Conservation (phyloP, 2,329 filamentous ascomycete species). For the Blastomyces parvus region DNA sequence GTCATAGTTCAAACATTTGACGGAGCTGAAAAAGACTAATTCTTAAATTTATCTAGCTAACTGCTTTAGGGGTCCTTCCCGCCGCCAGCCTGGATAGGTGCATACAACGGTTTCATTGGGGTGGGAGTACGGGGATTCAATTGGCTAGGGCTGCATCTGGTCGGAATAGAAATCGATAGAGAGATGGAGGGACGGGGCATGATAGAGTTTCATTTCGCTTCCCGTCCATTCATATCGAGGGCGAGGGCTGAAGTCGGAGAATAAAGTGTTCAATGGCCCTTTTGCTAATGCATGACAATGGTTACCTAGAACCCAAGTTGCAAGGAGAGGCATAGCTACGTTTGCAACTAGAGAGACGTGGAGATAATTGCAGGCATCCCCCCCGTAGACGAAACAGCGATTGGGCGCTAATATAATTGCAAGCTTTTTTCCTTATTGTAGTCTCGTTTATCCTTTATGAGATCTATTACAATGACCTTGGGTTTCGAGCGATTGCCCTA, state of each 20-base stretch:
- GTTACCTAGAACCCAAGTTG: background rate
- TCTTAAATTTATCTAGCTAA: background rate
- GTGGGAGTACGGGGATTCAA: background rate
- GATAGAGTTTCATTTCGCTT: background rate
- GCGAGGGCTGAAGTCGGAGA: background rate
- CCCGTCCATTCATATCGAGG: background rate
- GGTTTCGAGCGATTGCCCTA: background rate
- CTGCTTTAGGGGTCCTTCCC: background rate
- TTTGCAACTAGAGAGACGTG: background rate
- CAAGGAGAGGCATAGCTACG: background rate
- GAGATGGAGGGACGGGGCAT: background rate
- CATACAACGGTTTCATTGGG: background rate
- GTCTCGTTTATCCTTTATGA: background rate
- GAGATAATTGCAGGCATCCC: background rate
- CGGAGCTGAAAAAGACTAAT: background rate
- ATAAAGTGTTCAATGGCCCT: background rate
- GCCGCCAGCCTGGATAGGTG: background rate
- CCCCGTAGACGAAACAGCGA: background rate
- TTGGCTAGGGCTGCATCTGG: background rate
- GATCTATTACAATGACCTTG: background rate
- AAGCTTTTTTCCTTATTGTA: background rate
- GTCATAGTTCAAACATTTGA: background rate
- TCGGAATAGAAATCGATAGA: background rate
- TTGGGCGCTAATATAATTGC: background rate
- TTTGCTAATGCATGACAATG: background rate